phyloP scores from a whole-genome alignment of 2,329 filamentous ascomycete species.

The Graphilbum sp. region DNA sequence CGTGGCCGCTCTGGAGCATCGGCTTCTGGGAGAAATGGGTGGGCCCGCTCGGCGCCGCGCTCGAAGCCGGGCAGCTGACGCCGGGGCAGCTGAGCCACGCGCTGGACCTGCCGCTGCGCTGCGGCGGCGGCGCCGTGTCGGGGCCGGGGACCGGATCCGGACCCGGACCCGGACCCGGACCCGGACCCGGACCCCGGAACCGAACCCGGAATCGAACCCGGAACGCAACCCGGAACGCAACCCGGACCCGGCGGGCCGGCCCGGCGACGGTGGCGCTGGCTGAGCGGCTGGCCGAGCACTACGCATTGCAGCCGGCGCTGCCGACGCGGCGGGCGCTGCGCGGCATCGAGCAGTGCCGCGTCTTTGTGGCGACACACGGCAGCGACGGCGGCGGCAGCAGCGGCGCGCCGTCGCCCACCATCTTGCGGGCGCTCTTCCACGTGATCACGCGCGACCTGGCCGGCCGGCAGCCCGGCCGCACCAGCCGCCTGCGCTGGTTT shows the following conservation, averaged over 20 bases:
- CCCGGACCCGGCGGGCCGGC: not conserved
- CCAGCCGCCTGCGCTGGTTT: slow-evolving; percentile 19
- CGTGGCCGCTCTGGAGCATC: slow-evolving; percentile 7
- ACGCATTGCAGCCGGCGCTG: slow-evolving; percentile 10
- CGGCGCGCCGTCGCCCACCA: not conserved
- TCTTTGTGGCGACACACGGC: slow-evolving; percentile 12
- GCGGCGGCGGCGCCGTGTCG: too few relatives aligned
- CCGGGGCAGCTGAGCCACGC: slow-evolving; percentile 3
- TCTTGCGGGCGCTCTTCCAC: slow-evolving; percentile 15
- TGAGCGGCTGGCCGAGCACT: slow-evolving; percentile 8
- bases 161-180: too few relatives aligned
- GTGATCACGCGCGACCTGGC: slow-evolving; percentile 20
- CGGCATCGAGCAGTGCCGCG: slow-evolving; percentile 17
- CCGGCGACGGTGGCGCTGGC: slow-evolving; percentile 9
- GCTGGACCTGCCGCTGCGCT: slow-evolving; percentile 4
- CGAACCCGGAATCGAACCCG: too few relatives aligned
- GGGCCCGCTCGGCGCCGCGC: not conserved
- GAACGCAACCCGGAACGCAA: too few relatives aligned
- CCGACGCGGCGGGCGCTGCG: slow-evolving; percentile 13
- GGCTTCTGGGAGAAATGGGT: slow-evolving; percentile 12
- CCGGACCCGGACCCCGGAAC: too few relatives aligned
- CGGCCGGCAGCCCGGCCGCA: slow-evolving; percentile 17
- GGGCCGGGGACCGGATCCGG: too few relatives aligned
- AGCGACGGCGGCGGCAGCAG: slow-evolving; percentile 1
- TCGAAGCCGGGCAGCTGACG: slow-evolving; percentile 5